Conservation (phyloP, 495 filamentous ascomycete genomes). For the Lepraria neglecta region DNA sequence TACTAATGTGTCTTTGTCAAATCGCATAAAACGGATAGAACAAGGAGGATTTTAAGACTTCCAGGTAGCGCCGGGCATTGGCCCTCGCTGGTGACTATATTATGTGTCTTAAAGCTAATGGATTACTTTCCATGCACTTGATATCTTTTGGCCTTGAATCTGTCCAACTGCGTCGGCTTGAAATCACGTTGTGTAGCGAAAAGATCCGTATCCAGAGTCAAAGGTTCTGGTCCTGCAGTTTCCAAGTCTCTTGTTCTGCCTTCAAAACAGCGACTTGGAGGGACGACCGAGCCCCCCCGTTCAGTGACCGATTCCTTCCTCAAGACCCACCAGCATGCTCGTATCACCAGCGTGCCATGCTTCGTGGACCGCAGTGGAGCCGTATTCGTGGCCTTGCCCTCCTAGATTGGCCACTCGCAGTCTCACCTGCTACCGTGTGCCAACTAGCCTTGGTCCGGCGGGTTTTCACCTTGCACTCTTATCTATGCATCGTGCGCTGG, state of each 20-base stretch:
- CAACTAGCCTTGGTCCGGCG: constrained; percentile 7
- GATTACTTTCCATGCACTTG: constrained; percentile 10
- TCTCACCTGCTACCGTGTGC: constrained; percentile 7
- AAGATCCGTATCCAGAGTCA: not conserved
- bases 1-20: constrained; percentile 6
- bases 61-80: constrained; percentile 6
- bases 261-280: no score
- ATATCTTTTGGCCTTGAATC: constrained; percentile 8
- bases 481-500: constrained; percentile 13
- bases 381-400: not conserved
- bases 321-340: not conserved
- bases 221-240: not conserved
- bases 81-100: not conserved
- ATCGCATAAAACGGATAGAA: not conserved
- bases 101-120: not conserved
- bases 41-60: not conserved
- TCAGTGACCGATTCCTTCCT: not conserved
- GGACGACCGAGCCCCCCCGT: not conserved
- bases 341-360: not conserved
- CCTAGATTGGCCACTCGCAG: constrained; percentile 4
- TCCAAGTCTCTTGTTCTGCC: not conserved
- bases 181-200: not conserved
- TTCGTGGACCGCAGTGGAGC: not conserved
- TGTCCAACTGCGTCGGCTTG: not conserved
- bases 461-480: not conserved